Evolutionary conservation across 1,284 basidiomycete species (phyloP), one percentile per base, ranked within the genome.

Genomic region (Apiotrichum montevideense): DNA sequence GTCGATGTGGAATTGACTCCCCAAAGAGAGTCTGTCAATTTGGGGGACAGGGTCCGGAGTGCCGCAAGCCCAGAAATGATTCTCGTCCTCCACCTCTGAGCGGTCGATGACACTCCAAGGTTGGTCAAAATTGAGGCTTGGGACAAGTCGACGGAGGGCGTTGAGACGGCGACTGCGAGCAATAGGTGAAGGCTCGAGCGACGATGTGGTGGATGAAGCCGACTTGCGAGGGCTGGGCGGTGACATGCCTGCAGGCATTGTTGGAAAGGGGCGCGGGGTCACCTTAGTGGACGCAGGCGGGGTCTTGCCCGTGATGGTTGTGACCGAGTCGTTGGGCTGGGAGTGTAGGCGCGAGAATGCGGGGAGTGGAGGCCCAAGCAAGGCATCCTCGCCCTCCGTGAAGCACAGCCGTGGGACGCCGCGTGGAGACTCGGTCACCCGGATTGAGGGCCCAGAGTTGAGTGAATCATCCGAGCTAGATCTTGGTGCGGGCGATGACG

Each of bases 41-140:
- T 61, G 59, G 2, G 59, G 59, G 13, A 47, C 15, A 6, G 50
- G 8, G 11, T 32, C 4, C 13, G 14, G 35, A n/a, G 32, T 47
- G 33, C 56, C 53, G 46, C 55, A 57, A 6, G 60, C 61, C 65
- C 62, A 66, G 41, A 62, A 52, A 41, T 55, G 35, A 13, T 5
- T 56, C 14, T 52, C 40, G 35, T 52, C 46, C 5, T 43, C 39
- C 21, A 40, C 52, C n/a, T 53, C 46, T 35, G 49, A 40, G 46
- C 34, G 61, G 40, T 50, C 53, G 47, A 59, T 60, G 13, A 63
- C 43, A 14, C 64, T 65, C 72, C 72, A 74, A 8, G 64, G 70
- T 46, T 73, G 68, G 42, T 65, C 64, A 62, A 75, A 72, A 54
- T 75, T 71, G 47, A 75, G 62, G 46, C 66, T 68, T 29, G 64